Conservation (phyloP, 2,329 filamentous ascomycete species). For the Cercospora zeae-maydis region DNA sequence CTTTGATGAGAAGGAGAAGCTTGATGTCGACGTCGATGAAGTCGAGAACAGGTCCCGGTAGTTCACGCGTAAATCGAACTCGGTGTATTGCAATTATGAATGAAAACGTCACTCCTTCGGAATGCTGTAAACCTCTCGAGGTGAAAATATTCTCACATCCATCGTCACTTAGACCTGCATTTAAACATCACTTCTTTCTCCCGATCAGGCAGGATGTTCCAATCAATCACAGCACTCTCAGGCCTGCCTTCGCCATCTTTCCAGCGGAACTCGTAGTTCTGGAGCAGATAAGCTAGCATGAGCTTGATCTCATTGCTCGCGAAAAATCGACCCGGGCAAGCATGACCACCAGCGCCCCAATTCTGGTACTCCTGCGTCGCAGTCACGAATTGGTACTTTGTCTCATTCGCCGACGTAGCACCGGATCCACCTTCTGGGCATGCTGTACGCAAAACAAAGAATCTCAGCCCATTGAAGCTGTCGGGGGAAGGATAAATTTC, state of each 20-base stretch:
- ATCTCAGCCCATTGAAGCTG: constrained; percentile 14
- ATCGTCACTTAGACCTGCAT: background rate
- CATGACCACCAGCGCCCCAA: constrained; percentile 31
- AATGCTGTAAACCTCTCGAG: background rate
- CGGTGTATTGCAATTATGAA: background rate
- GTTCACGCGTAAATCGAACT: background rate
- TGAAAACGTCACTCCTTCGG: background rate
- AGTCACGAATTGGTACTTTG: constrained; percentile 15
- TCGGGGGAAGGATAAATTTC: constrained; percentile 8
- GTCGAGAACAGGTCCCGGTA: constrained; percentile 13
- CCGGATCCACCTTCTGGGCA: background rate
- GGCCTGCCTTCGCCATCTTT: constrained; percentile 15
- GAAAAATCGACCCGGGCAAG: constrained; percentile 35
- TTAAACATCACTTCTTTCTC: constrained; percentile 14
- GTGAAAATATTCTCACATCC: background rate
- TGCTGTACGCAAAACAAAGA: background rate
- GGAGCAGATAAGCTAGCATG: constrained; percentile 28
- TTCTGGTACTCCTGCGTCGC: constrained; percentile 20
- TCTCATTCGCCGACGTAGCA: background rate
- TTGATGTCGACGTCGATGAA: constrained; percentile 9
- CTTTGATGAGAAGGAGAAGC: constrained; percentile 16
- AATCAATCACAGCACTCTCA: constrained; percentile 12
- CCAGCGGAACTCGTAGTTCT: constrained; percentile 32
- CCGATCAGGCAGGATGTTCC: constrained; percentile 13
- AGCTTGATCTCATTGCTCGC: constrained; percentile 32